Evolutionary conservation across 2,329 filamentous ascomycete genomes (phyloP), one percentile per base, ranked within the genome.

Genomic region (Hyphodiscus sp.): DNA sequence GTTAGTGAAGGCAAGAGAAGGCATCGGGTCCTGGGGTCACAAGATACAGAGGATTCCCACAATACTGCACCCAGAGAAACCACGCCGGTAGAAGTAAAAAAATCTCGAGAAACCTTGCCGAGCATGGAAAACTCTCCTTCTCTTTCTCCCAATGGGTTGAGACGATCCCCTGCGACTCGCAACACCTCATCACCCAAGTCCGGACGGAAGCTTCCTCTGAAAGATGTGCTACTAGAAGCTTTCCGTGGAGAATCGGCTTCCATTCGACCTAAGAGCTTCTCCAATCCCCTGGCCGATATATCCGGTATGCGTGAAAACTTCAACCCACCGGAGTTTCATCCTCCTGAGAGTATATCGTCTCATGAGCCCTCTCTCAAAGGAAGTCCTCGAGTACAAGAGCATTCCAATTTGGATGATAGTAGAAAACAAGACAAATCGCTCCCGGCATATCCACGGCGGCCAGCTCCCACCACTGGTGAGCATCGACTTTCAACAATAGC

Each of bases 161-260:
- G 74, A 67, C 74, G 82, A 61, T 81, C 77, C 47, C 73, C 74
- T 44, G 81, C 82, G 20, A 82, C 77, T 29, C 75, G 80, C 58
- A 73, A 71, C 53, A 43, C 60, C 1, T 70, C 77, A 1, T 76
- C 79, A 6, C 75, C 80, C 0, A 83, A 78, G 62, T 58, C 72
- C 0, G 67, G 63, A 1, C 63, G 63, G 13, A 82, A 78, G 63
- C 74, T 73, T 38, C 77, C 77, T 0, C 73, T 85, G 51, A 75
- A 82, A 20, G 82, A 83, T 42, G 75, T 76, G 45, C 68, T 86
- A 9, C 79, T 78, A 51, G 81, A 82, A 56, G 82, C 81, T 2
- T 85, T 86, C 61, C 76, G 76, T 41, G 82, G 82, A 29, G 81
- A 85, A 64, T 85, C 82, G 1, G 74, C 68, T 8, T 57, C 63